Percentiles rank a stretch among this genome's conserved stretches.
Conservation (phyloP, 2,329 filamentous ascomycete species). For the Laburnicola sp. region DNA sequence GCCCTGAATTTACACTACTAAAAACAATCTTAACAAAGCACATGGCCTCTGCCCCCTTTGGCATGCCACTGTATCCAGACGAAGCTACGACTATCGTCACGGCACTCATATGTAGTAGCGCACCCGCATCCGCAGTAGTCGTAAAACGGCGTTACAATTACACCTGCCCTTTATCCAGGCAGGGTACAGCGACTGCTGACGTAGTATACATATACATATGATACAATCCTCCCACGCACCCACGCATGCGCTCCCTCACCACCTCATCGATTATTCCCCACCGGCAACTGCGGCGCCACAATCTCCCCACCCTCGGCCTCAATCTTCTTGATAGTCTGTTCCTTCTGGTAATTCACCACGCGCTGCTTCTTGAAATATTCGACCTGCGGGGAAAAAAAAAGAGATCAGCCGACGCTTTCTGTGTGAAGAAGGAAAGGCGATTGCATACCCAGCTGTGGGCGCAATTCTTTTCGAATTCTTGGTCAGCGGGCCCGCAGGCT, state of each 20-base stretch:
- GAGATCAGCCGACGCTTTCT: constrained; percentile 13
- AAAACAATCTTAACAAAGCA: too few species aligned
- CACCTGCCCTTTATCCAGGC: constrained; percentile 8
- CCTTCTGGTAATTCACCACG: constrained; percentile 88
- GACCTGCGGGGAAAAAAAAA: constrained; percentile 64
- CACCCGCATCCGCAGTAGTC: too few species aligned
- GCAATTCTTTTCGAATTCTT: constrained; percentile 80
- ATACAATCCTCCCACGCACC: not conserved
- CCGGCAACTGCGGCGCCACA: constrained; percentile 38
- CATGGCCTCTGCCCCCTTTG: too few species aligned
- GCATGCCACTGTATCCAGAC: too few species aligned
- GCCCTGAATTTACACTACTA: too few species aligned
- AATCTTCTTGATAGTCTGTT: constrained; percentile 60
- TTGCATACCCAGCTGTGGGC: constrained; percentile 82
- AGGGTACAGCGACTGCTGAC: constrained; percentile 12
- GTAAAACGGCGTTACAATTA: constrained; percentile 16
- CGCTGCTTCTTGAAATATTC: constrained; percentile 98
- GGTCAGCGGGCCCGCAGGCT: constrained; percentile 63
- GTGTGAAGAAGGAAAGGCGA: not conserved
- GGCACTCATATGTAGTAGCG: too few species aligned
- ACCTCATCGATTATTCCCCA: constrained; percentile 23
- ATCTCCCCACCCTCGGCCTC: constrained; percentile 50
- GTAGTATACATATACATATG: constrained; percentile 37
- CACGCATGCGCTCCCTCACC: not conserved
- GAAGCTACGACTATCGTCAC: too few species aligned